A percentile compares a stretch with the other conserved stretches of the same genome.
Conservation (phyloP, 2,329 filamentous ascomycete genomes). For the Aspergillus sp. region DNA sequence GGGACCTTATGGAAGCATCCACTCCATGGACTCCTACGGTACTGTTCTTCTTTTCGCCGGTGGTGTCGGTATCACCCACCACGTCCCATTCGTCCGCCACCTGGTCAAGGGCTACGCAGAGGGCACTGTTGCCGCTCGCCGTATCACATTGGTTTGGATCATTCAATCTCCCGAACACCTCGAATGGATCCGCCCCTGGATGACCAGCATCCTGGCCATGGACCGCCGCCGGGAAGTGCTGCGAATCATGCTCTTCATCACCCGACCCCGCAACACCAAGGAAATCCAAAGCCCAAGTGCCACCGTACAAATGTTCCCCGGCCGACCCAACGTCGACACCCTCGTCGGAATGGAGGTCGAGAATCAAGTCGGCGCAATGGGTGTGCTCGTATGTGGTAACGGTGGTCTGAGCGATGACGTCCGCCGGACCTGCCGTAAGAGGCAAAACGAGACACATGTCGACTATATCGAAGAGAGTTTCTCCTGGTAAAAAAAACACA, state of each 20-base stretch:
- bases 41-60: conserved; percentile 87
- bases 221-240: conserved; percentile 77
- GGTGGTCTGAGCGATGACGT: conserved; percentile 74
- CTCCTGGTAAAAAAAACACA: conserved; percentile 32
- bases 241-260: conserved; percentile 84
- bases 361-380: conserved; percentile 82
- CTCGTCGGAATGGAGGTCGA: conserved; percentile 78
- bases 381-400: conserved; percentile 74
- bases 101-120: conserved; percentile 65
- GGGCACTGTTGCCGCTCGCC: conserved; percentile 72
- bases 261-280: conserved; percentile 75
- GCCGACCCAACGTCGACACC: conserved; percentile 75
- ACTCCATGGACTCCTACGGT: conserved; percentile 86
- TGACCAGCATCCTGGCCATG: conserved; percentile 71
- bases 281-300: conserved; percentile 72
- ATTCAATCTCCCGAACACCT: conserved; percentile 84
- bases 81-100: conserved; percentile 80
- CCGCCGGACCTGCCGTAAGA: conserved; percentile 60
- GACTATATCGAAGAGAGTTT: conserved; percentile 78
- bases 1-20: conserved; percentile 81
- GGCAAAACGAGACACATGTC: conserved; percentile 58
- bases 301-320: conserved; percentile 88
- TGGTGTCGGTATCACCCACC: conserved; percentile 91
- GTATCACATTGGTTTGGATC: conserved; percentile 84
- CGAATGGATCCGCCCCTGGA: conserved; percentile 90